Percentiles rank a stretch among this genome's conserved stretches.
These are phyloP conservation scores for Phytophthora pisi DNA, from an alignment of 352 stramenopile genomes.

Conservation along the genomic window DNA sequence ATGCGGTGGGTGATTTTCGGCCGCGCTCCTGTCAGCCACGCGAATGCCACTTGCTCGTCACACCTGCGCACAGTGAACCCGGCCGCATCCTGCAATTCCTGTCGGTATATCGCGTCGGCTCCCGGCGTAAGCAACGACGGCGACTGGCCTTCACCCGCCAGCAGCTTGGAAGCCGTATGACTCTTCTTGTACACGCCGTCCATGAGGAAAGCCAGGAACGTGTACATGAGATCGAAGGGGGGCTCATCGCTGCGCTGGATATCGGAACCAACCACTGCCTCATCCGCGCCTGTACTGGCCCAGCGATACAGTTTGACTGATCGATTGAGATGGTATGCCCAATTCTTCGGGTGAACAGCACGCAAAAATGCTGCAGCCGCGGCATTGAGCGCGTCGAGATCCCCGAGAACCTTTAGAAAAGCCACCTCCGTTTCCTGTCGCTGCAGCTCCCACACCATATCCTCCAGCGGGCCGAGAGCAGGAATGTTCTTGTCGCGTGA, in stretches of 20 bases:
- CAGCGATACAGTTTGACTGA: constrained; percentile 69
- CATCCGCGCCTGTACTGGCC: constrained; percentile 63
- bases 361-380: constrained; percentile 62
- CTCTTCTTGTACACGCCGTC: constrained; percentile 77
- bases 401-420: constrained; percentile 54
- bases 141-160: constrained; percentile 25
- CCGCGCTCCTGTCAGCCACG: constrained; percentile 66
- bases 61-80: constrained; percentile 63
- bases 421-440: constrained; percentile 59
- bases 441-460: constrained; percentile 70
- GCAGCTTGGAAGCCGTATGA: constrained; percentile 62
- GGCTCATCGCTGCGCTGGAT: constrained; percentile 71
- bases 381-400: constrained; percentile 60
- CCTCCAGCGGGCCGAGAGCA: constrained; percentile 59
- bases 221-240: constrained; percentile 83
- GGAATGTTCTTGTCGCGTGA: constrained; percentile 80
- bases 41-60: constrained; percentile 75
- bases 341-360: constrained; percentile 67
- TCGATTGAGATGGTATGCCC: constrained; percentile 71
- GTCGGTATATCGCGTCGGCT: constrained; percentile 66
- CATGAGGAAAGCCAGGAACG: constrained; percentile 82
- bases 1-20: constrained; percentile 77
- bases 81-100: constrained; percentile 65
- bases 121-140: constrained; percentile 57
- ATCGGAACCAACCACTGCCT: constrained; percentile 63